These are phyloP conservation scores for Polygonum aviculare DNA, from an alignment of 148 eudicot species.

Conservation along the genomic window DNA sequence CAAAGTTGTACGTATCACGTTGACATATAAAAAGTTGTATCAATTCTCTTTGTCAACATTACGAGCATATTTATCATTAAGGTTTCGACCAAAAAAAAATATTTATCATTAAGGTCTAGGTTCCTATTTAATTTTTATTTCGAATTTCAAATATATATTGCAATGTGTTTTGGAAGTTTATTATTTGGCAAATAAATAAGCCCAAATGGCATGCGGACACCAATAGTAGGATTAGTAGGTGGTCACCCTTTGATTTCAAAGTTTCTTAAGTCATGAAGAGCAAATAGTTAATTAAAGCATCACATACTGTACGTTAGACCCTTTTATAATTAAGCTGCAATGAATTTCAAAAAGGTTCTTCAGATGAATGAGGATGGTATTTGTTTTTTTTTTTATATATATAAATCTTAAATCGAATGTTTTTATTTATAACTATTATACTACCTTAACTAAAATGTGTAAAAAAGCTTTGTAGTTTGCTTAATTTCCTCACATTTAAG, in stretches of 20 bases:
- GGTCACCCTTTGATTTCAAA: not conserved
- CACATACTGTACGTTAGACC: not conserved
- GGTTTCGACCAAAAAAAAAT: no score
- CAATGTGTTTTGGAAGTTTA: not conserved
- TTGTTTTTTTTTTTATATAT: no score
- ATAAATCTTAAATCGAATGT: no score
- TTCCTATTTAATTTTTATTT: not conserved
- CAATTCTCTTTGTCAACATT: not conserved
- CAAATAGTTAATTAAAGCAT: not conserved
- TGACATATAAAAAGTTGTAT: not conserved
- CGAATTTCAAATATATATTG: not conserved
- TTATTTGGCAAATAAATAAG: conserved; percentile 2
- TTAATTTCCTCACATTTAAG: no score
- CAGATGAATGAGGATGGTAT: no score
- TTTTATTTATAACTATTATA: no score
- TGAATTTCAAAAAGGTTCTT: no score
- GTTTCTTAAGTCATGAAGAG: not conserved
- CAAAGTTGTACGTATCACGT: not conserved
- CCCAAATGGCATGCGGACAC: conserved; percentile 7
- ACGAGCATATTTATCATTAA: not conserved
- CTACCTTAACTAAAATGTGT: no score
- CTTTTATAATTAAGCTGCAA: not conserved
- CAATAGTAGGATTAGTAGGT: conserved; percentile 10
- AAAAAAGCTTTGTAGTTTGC: no score
- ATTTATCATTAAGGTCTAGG: no score